A percentile compares a stretch with the other conserved stretches of the same genome.
These are phyloP conservation scores for Penicillium robsamsonii DNA, from an alignment of 495 filamentous ascomycete genomes.

Conservation along the genomic window DNA sequence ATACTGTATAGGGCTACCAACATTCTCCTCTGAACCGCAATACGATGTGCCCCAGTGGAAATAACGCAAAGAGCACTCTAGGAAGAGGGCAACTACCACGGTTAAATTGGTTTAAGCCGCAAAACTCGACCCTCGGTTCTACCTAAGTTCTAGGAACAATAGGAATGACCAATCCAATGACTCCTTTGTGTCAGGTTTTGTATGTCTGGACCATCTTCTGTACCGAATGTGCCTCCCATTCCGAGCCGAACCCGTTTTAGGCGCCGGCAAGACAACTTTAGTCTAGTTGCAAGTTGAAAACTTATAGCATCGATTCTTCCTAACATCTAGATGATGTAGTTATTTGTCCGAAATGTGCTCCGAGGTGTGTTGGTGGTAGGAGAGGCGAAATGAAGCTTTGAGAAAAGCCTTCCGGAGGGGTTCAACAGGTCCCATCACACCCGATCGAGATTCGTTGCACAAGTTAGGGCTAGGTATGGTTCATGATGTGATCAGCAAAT, in stretches of 20 bases:
- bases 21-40: background rate
- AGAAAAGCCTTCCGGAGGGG: background rate
- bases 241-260: background rate
- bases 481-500: background rate
- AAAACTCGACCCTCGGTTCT: background rate
- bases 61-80: background rate
- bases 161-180: background rate
- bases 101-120: background rate
- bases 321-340: background rate
- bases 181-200: background rate
- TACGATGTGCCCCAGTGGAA: background rate
- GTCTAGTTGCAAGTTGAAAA: background rate
- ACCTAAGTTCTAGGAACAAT: background rate
- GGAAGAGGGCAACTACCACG: background rate
- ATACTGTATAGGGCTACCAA: background rate
- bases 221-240: background rate
- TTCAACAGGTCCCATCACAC: background rate
- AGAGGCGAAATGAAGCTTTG: background rate
- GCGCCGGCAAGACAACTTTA: background rate
- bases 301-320: background rate
- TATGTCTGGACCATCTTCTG: background rate
- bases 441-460: background rate
- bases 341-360: background rate
- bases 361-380: background rate
- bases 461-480: background rate